phyloP scores from a whole-genome alignment of 2,329 filamentous ascomycete genomes.

The Neonectria magnoliae region DNA sequence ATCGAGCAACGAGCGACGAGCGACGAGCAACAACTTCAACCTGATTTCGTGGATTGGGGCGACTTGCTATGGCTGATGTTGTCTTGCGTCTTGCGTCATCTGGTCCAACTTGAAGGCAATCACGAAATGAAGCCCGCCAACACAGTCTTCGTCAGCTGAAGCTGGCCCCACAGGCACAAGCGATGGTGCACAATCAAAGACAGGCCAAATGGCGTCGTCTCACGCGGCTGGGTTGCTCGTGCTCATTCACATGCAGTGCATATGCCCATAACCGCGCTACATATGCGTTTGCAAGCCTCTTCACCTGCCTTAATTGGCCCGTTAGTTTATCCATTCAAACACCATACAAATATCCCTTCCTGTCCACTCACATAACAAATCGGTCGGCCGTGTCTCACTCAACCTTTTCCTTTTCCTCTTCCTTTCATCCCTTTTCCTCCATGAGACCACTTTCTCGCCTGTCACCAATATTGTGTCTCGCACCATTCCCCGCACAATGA shows the following conservation, averaged over 20 bases:
- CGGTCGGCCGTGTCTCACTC: conserved; percentile 12
- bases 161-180: conserved; percentile 2
- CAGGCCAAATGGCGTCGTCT: neutral
- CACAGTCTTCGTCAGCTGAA: conserved; percentile 1
- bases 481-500: conserved; percentile 24
- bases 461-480: neutral
- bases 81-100: neutral
- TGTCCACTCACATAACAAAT: conserved; percentile 27
- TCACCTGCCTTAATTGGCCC: conserved; percentile 29
- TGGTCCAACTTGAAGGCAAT: neutral
- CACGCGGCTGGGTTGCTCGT: neutral
- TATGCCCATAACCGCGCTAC: neutral
- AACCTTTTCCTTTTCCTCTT: neutral
- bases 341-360: neutral
- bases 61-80: neutral
- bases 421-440: neutral
- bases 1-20: neutral
- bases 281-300: neutral
- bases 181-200: neutral
- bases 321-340: conserved; percentile 13
- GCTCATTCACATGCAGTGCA: neutral
- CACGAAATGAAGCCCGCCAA: neutral
- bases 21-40: neutral
- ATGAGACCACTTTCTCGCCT: neutral
- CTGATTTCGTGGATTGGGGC: neutral